Evolutionary conservation across 164 flowering plant genomes (phyloP).

Genomic region (Brasenia schreberi): DNA sequence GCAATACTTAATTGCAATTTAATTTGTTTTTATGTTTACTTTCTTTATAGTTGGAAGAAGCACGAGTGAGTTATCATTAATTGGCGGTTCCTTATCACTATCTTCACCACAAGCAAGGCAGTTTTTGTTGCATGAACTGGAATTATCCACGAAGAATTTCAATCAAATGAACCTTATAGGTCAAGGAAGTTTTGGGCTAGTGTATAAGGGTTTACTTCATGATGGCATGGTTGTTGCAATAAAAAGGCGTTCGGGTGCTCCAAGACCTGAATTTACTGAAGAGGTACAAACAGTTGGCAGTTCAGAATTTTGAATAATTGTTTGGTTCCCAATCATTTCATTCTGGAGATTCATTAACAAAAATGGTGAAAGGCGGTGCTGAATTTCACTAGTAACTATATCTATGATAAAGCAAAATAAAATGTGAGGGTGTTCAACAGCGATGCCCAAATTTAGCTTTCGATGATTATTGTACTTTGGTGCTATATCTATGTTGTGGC

Average conservation of each 20-base stretch:
- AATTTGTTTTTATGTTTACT: no score
- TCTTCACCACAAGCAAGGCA: slow-evolving; percentile 16
- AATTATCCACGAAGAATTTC: slow-evolving; percentile 51
- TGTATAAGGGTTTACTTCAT: slow-evolving; percentile 49
- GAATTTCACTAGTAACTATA: not conserved
- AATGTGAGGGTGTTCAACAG: not conserved
- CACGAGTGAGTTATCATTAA: slow-evolving; percentile 29
- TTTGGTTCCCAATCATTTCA: not conserved
- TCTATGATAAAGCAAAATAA: not conserved
- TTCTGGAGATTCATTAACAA: not conserved
- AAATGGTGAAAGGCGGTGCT: not conserved
- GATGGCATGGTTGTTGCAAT: slow-evolving; percentile 66
- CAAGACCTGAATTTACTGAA: slow-evolving; percentile 30
- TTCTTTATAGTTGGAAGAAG: not conserved
- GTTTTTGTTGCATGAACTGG: slow-evolving; percentile 47
- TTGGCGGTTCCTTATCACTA: no score
- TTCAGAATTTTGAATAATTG: not conserved
- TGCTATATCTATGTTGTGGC: no score
- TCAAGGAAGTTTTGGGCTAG: slow-evolving; percentile 50
- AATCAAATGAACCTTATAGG: slow-evolving; percentile 44
- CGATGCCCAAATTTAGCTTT: not conserved
- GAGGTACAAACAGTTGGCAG: slow-evolving; percentile 29
- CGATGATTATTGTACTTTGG: not conserved
- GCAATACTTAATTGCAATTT: no score
- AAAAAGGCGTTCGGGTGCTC: slow-evolving; percentile 39